Base-by-base conservation (phyloP, 2,329 filamentous ascomycete genomes). In the Fusarium ramigenum region DNA sequence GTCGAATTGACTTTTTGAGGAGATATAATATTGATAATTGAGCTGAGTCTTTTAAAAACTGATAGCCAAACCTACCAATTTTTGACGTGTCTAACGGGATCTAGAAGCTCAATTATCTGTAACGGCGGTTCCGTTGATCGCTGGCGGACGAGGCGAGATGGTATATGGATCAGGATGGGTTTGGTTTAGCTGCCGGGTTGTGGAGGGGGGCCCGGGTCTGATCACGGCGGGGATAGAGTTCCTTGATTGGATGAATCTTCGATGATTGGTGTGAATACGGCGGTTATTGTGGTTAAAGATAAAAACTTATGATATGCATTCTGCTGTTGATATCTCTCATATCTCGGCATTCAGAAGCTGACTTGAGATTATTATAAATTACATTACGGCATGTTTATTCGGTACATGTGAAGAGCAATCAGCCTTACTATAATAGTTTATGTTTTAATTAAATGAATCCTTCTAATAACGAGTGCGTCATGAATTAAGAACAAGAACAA, bases 381-480 rank as follows among this genome's bases (percentile, higher is more conserved):
- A 53, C n/a, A 28, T 21, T 37, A 37, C 49, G 32, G 18, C 14
- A 25, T 21, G 5, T 25, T 21, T 7, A 4, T 21, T 53, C 4
- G 2, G 19, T 5, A 2, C 9, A 12, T 28, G 23, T 21, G 34
- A 16, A 37, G 9, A 28, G 12, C 12, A 53, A 28, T 21, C 32
- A 53, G 32, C 23, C 49, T 21, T 53, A 0, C 34, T 37, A 37
- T 28, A 28, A 16, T 40, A 23, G 28, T 63, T 66, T 58, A 52
- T 47, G 43, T 54, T 63, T 71, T 19, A 32, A 47, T 21, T 60
- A 43, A 40, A 66, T 47, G 32, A 66, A 66, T 66, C 56, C 56
- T 70, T 57, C 60, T 12, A 34, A 43, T 52, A 37, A n/a, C 30
- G 47, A 69, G 49, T 70, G 54, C 70, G 52, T 70, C 66, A 63